Evolutionary conservation across 148 eudicot species (phyloP).

Genomic region (Agrostemma githago): DNA sequence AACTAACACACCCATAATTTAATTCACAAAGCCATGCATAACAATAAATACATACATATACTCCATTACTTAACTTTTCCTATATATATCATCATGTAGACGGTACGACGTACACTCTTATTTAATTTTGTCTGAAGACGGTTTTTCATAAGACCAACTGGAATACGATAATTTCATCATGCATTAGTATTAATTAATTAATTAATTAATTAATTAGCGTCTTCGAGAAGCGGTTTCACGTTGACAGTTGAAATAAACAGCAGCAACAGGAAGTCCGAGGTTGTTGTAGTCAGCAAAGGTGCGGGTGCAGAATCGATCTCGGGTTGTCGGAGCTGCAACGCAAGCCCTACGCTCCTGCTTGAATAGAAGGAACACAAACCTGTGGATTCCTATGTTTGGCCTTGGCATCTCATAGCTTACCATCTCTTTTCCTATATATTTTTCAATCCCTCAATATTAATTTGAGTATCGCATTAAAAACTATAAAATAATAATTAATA

Average conservation of each 20-base stretch:
- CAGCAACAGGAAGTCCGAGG: constrained; percentile 68
- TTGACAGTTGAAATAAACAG: constrained; percentile 79
- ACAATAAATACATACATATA: too few relatives aligned
- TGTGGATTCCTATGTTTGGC: constrained; percentile 93
- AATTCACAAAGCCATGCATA: too few relatives aligned
- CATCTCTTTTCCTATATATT: constrained; percentile 55
- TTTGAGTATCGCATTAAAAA: too few relatives aligned
- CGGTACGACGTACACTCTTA: too few relatives aligned
- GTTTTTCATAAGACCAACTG: too few relatives aligned
- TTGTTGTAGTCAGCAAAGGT: constrained; percentile 55
- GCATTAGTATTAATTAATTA: background rate
- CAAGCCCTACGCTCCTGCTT: constrained; percentile 58
- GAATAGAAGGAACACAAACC: constrained; percentile 75
- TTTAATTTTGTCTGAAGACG: too few relatives aligned
- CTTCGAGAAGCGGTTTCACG: constrained; percentile 77
- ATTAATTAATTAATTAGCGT: constrained; percentile 29
- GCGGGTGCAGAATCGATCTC: constrained; percentile 60
- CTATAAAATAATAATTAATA: too few relatives aligned
- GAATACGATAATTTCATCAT: too few relatives aligned
- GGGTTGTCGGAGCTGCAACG: constrained; percentile 34
- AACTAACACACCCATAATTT: too few relatives aligned
- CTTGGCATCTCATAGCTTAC: constrained; percentile 76
- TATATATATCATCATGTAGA: too few relatives aligned
- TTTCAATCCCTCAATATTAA: too few relatives aligned
- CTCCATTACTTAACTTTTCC: too few relatives aligned